phyloP scores from a whole-genome alignment of 371 early-diverging fungal species.

The Chytridium lagenaria region DNA sequence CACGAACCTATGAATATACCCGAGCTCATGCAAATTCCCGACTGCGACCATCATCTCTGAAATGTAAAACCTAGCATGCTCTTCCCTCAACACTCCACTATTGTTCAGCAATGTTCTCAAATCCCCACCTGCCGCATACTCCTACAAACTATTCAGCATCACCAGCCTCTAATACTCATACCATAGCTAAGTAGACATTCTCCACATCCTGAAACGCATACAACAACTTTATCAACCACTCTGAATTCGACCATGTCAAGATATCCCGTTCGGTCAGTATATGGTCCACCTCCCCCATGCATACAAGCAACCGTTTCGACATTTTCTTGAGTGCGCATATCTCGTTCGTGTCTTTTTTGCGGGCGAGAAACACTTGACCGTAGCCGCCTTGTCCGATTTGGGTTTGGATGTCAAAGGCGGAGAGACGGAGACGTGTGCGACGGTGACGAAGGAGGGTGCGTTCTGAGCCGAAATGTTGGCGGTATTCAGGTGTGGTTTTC shows the following conservation, averaged over 20 bases:
- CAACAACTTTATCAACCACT: slow-evolving; percentile 80
- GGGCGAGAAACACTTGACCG: slow-evolving; percentile 74
- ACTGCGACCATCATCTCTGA: slow-evolving; percentile 73
- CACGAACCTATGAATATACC: slow-evolving; percentile 69
- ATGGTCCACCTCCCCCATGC: slow-evolving; percentile 68
- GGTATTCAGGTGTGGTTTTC: no score
- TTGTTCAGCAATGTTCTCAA: slow-evolving; percentile 77
- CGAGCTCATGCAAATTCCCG: slow-evolving; percentile 69
- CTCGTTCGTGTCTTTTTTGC: slow-evolving; percentile 67
- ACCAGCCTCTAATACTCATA: slow-evolving; percentile 17
- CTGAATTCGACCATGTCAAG: slow-evolving; percentile 61
- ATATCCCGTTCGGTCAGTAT: slow-evolving; percentile 77
- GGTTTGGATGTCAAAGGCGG: slow-evolving; percentile 71
- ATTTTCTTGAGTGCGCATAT: slow-evolving; percentile 74
- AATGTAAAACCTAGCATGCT: slow-evolving; percentile 69
- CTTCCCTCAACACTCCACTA: slow-evolving; percentile 65
- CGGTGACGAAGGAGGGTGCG: slow-evolving; percentile 64
- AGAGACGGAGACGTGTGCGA: slow-evolving; percentile 66
- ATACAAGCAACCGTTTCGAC: slow-evolving; percentile 64
- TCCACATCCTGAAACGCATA: slow-evolving; percentile 77
- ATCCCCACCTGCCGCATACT: slow-evolving; percentile 92
- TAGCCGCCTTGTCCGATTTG: slow-evolving; percentile 90
- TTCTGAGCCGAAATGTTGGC: slow-evolving; percentile 54
- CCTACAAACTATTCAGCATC: slow-evolving; percentile 50
- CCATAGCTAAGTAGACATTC: slow-evolving; percentile 61